Evolutionary conservation across 2,329 filamentous ascomycete genomes (phyloP), one percentile per base, ranked within the genome.

Genomic region (Coniochaeta ligniaria): DNA sequence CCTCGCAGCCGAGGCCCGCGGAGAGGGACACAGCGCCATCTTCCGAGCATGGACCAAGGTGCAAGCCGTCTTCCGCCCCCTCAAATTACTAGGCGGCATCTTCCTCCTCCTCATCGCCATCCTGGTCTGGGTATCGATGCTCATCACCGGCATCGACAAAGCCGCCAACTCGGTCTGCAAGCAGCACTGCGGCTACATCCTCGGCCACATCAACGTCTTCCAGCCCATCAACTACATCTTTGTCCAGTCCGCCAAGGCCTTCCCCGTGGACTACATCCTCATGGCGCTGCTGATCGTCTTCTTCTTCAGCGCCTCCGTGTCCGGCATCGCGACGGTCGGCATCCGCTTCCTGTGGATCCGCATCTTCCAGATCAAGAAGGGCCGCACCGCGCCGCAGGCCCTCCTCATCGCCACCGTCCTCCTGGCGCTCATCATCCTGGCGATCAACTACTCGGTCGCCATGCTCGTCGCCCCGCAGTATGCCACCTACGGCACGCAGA

Each of bases 381-480:
- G 92, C 31, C 87, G 93, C 66, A 98, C 94, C 0, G 89, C 91
- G 0, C 95, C 95, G 0, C 95, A 98, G 73, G 95, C 94, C 1
- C 81, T 99, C 7, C 84, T 99, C 59, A 86, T 97, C 71, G 90
- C 92, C 1, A 97, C 94, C 0, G 91, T 96, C 12, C 86, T 99
- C 79, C 82, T 99, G 55, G 94, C 92, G 0, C 82, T 98, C 65
- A 94, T 96, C 66, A 91, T 91, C 2, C 78, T 99, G 50, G 95
- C 91, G 36, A 89, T 96, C 74, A 96, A 98, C 77, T 99, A 98
- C 73, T 86, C 91, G 9, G 80, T 98, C 47, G 89, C 91, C 61
- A 96, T 96, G 89, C 82, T 98, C 63, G 86, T 96, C n/a, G 95
- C 92, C 6, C 95, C 95, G 1, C 93, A 98, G 71, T 99, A 99